Evolutionary conservation across 2,329 filamentous ascomycete species (phyloP), one percentile per base, ranked within the genome.

Genomic region (Alternaria brassicae): DNA sequence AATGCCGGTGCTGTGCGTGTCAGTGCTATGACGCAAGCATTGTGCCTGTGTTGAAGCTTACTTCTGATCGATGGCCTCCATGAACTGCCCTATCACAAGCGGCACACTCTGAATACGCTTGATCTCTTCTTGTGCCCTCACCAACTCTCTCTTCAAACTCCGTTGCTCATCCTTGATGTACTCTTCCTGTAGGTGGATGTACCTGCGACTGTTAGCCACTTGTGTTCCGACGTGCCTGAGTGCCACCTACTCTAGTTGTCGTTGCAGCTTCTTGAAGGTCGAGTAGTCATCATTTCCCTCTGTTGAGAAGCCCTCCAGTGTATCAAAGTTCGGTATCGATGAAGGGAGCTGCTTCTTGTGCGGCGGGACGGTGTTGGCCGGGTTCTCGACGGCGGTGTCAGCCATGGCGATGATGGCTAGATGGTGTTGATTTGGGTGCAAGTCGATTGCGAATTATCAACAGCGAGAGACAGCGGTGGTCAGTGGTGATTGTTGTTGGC

Each of bases 111-210:
- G 95, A 79, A 99, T 99, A 68, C 95, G 89, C 85, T 99, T 99
- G 83, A 99, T 99, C 83, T 99, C 95, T 80, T 99, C 95, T 79
- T 99, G 95, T 70, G 95, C 95, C 71, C 95, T 89, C 55, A 99
- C 94, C 51, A 99, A 87, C 84, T 99, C 95, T 71, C 95, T 89
- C 85, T 99, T 99, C 79, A 99, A 81, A 81, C 93, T 97, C 83
- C 92, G 89, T 83, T 99, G 95, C 85, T 99, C 95, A 88, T 99
- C 95, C 84, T 99, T 99, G 88, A 99, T 99, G 81, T 99, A 99
- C 79, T 99, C 95, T 81, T 99, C 95, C 82, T 99, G 95, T 72
- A 99, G 86, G 81, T 97, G 92, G 78, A 98, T 97, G 80, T 96
- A 92, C 79, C 90, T 92, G 66, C 30, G 49, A 37, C 25, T 32